phyloP scores from a whole-genome alignment of 2,329 filamentous ascomycete species.

The Colletotrichum neosansevieriae region DNA sequence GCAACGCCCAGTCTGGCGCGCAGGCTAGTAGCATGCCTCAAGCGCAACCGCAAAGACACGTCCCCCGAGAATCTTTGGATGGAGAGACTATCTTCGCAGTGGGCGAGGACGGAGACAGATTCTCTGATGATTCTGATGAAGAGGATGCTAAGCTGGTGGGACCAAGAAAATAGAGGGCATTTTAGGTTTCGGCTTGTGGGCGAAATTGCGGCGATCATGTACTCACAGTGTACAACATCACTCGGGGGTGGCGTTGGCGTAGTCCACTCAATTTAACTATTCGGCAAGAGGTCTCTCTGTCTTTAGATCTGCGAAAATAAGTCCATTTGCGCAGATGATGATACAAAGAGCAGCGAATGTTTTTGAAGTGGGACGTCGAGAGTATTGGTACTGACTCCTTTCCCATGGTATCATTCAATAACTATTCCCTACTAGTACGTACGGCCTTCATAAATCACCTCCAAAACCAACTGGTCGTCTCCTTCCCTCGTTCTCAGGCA shows the following conservation, averaged over 20 bases:
- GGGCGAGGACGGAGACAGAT: conserved; percentile 85
- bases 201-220: conserved; percentile 25
- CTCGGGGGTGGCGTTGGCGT: conserved; percentile 25
- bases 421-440: background rate
- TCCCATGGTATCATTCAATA: conserved; percentile 7
- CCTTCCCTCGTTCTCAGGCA: conserved; percentile 81
- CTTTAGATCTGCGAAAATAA: conserved; percentile 22
- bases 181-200: conserved; percentile 2
- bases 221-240: conserved; percentile 37
- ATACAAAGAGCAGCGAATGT: background rate
- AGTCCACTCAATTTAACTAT: conserved; percentile 11
- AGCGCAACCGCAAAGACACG: conserved; percentile 48
- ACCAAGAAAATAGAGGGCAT: conserved; percentile 53
- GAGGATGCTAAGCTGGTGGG: conserved; percentile 71
- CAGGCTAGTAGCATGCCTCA: conserved; percentile 30
- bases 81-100: conserved; percentile 97
- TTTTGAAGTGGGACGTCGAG: no score
- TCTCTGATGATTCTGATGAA: conserved; percentile 78
- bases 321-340: conserved; percentile 4
- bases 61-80: conserved; percentile 71
- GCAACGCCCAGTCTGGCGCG: conserved; percentile 16
- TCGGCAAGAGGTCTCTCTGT: background rate
- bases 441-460: conserved; percentile 66
- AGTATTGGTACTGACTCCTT: no score
- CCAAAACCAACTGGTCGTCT: conserved; percentile 93